Evolutionary conservation across 306 rosid species (phyloP), one percentile per base, ranked within the genome.

Genomic region (Rosa chinensis): DNA sequence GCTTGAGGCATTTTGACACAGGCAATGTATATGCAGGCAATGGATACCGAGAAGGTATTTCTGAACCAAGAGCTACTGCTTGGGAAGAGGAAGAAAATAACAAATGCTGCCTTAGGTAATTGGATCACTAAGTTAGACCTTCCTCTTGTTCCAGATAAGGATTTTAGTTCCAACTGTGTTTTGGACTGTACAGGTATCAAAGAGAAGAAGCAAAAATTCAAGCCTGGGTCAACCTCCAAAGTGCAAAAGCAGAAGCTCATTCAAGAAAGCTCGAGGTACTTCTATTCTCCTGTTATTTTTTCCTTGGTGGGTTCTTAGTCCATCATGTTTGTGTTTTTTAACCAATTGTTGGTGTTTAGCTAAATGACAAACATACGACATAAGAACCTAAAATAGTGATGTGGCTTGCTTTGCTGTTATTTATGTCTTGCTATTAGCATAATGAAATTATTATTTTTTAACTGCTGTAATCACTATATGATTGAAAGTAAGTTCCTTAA

Each of bases 161-260:
- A 4, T 40, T 70, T 71, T 77, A 1, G 11, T 77, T 81, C 62
- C 16, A 47, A 44, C 1, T 81, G 10, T 50, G 48, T 64, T 68
- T 72, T 56, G 66, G 59, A 75, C 69, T 77, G 59, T 35, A 37
- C 83, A 96, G 99, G 86, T 96, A 96, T 78, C 96, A 93, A 72
- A 93, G 99, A 70, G 99, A 96, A 87, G 99, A 96, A 84, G 96
- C 99, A 52, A 93, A 89, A 84, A 87, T 96, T 43, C 98, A 89
- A 90, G 99, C 99, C 43, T 96, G 98, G 98, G 89, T 96, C 62
- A 93, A 91, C 80, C 97, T 96, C 44, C 94, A 96, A 85, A 96
- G 77, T 90, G 99, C 99, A 80, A 93, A 93, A 89, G 98, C 98
- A 85, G 99, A 93, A 86, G 99, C 99, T 66, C 92, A 85, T 77